Evolutionary conservation across 257 asterid genomes (phyloP).

Genomic region (Marsdenia floribunda): DNA sequence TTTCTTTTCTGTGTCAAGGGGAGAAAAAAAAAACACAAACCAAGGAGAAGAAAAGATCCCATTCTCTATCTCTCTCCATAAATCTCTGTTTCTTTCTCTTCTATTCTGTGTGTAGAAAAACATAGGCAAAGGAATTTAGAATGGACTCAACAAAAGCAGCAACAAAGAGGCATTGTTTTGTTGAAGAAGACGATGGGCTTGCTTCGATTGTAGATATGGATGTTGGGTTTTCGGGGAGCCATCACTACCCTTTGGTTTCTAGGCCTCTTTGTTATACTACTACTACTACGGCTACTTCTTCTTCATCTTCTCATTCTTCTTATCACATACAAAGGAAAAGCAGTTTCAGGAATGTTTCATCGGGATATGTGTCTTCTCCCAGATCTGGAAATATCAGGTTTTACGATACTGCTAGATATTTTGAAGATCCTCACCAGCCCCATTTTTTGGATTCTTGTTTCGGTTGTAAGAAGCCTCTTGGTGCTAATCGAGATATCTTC

Average conservation of each 20-base stretch:
- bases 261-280: slow-evolving; percentile 22
- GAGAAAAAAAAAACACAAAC: no score
- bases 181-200: slow-evolving; percentile 29
- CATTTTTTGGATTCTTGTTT: slow-evolving; percentile 47
- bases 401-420: slow-evolving; percentile 16
- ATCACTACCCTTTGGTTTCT: slow-evolving; percentile 19
- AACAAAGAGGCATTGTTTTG: slow-evolving; percentile 22
- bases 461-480: slow-evolving; percentile 37
- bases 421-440: slow-evolving; percentile 22
- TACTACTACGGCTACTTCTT: neutral
- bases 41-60: neutral
- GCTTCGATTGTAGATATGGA: slow-evolving; percentile 25
- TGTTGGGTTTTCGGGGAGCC: slow-evolving; percentile 17
- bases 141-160: slow-evolving; percentile 24
- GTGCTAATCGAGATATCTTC: slow-evolving; percentile 37
- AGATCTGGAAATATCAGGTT: slow-evolving; percentile 23
- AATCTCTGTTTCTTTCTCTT: neutral
- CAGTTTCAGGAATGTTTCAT: slow-evolving; percentile 18
- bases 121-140: neutral
- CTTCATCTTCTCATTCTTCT: neutral
- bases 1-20: neutral
- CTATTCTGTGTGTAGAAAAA: neutral
- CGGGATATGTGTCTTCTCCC: slow-evolving; percentile 19
- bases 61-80: neutral
- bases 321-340: slow-evolving; percentile 12